Conservation (phyloP, 208 protist species). For the Endotrypanum monterogeii region DNA sequence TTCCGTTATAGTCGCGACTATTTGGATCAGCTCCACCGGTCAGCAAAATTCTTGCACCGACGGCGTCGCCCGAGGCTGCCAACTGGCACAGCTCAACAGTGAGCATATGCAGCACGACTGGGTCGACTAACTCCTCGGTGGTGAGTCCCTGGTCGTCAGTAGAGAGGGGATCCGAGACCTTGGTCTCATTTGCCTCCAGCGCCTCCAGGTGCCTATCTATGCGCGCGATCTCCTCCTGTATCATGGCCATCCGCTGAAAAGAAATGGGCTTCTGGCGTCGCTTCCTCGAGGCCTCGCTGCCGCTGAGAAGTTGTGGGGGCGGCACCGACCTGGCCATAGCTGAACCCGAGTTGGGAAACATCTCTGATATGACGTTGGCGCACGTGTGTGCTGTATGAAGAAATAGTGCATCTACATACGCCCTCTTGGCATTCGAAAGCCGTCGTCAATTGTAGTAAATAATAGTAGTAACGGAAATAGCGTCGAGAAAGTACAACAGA, state of each 20-base stretch:
- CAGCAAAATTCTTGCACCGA: constrained; percentile 70
- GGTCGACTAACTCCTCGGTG: constrained; percentile 46
- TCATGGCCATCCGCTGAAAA: constrained; percentile 71
- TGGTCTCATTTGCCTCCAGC: constrained; percentile 36
- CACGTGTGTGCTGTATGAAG: background rate
- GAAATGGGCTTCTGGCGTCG: constrained; percentile 50
- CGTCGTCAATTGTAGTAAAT: background rate
- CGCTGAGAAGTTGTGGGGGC: constrained; percentile 8
- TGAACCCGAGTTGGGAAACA: background rate
- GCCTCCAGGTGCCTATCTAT: constrained; percentile 66
- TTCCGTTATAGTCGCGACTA: constrained; percentile 78
- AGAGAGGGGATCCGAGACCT: constrained; percentile 2
- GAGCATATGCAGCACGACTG: constrained; percentile 69
- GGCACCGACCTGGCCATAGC: constrained; percentile 10
- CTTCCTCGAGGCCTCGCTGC: constrained; percentile 20
- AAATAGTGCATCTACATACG: background rate
- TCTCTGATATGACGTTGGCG: constrained; percentile 10
- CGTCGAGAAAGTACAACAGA: too few species aligned
- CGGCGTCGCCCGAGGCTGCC: constrained; percentile 60
- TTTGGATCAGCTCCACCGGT: constrained; percentile 77
- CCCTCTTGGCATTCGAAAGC: too few species aligned
- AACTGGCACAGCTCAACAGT: constrained; percentile 83
- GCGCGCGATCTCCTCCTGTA: constrained; percentile 74
- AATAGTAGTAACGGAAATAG: too few species aligned
- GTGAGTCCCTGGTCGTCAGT: constrained; percentile 22